Base-by-base conservation (phyloP, 306 rosid species). In the Vachellia pachyceras region DNA sequence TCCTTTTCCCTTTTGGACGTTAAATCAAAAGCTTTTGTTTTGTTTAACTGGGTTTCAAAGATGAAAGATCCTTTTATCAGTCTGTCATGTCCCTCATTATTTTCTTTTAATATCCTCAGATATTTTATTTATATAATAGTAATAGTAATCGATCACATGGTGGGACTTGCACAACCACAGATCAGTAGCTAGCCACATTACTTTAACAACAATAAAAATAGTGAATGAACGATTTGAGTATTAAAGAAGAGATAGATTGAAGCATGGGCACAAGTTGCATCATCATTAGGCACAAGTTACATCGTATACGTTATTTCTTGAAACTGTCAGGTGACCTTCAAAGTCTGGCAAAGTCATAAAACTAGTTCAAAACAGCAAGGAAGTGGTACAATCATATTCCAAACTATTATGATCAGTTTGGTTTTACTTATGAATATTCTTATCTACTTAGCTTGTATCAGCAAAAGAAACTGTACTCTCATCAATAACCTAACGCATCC, bases 111-210 rank as follows among this genome's bases (percentile, higher is more conserved):
- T 60, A 60, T 60, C 3, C 12, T 5, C 18, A 11, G 55, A 60
- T 25, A 54, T 60, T 60, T 61, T 25, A 12, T 25, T 29, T 61
- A 33, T 39, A 6, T 42, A 42, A 68, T 69, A 39, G 6, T n/a
- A 18, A 18, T 29, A 22, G 7, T n/a, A 54, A 54, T 54, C 23
- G 39, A 44, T 69, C 54, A 44, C 49, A 73, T 36, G 73, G 78
- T 45, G 73, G 90, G 85, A 73, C 82, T 67, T 73, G 70, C 54
- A 73, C 29, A 25, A 68, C 33, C 54, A 73, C 29, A 39, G 73
- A 46, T 49, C 66, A 72, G 10, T 13, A 66, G n/a, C 60, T 13
- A 66, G n/a, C 60, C 60, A 49, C 80, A 45, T 55, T 20, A 68
- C 78, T 78, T 73, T 73, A 58, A 55, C 65, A 18, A 18, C 6